Conservation (phyloP, 345 rosid species). For the Noccaea caerulescens region DNA sequence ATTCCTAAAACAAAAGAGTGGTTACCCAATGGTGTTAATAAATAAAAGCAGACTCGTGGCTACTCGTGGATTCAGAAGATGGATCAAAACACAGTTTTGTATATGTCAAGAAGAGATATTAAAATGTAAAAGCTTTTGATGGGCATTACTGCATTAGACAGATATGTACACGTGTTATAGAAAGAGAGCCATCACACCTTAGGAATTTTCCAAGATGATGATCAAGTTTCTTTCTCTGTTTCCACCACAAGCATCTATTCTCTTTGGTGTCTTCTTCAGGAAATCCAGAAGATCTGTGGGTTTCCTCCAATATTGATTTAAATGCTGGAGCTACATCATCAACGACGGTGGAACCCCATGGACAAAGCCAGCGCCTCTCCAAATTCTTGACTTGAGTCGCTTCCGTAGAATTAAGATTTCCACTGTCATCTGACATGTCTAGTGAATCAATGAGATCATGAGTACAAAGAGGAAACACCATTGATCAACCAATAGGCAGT, state of each 20-base stretch:
- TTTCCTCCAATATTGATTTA: conserved; percentile 77
- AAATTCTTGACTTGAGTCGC: conserved; percentile 40
- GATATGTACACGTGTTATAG: conserved; percentile 7
- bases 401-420: conserved; percentile 42
- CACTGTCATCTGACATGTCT: conserved; percentile 55
- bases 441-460: conserved; percentile 34
- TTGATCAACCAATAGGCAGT: conserved; percentile 14
- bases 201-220: conserved; percentile 64
- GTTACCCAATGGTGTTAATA: conserved; percentile 27
- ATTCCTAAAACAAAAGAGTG: conserved; percentile 52
- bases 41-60: not conserved
- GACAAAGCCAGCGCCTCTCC: conserved; percentile 74
- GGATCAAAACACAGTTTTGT: conserved; percentile 20
- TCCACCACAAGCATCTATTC: conserved; percentile 75
- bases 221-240: conserved; percentile 76
- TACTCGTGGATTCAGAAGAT: conserved; percentile 13
- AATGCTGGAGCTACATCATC: conserved; percentile 83
- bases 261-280: conserved; percentile 62
- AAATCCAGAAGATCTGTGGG: conserved; percentile 56
- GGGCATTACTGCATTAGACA: conserved; percentile 6
- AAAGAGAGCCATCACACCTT: conserved; percentile 53
- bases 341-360: conserved; percentile 73
- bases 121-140: conserved; percentile 15
- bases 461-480: conserved; percentile 20
- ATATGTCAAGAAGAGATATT: not conserved